Evolutionary conservation across 768 basidiomycete genomes (phyloP).

Genomic region (Lactarius sp.): DNA sequence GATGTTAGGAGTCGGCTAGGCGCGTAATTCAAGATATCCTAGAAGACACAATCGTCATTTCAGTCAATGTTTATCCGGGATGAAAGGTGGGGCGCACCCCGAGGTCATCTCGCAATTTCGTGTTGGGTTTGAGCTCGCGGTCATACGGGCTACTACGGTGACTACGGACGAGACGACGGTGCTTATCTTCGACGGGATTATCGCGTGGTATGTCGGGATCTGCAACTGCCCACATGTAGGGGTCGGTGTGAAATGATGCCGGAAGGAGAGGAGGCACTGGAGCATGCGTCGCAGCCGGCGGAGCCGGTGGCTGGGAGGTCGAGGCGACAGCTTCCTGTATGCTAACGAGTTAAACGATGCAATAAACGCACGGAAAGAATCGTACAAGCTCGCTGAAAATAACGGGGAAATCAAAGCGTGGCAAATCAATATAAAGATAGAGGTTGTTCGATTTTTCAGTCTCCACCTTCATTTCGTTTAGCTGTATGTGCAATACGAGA

Average conservation of each 20-base stretch:
- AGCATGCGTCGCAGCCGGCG: conserved; percentile 36
- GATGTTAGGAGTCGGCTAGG: conserved; percentile 83
- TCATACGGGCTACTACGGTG: conserved; percentile 94
- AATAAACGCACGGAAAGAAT: conserved; percentile 26
- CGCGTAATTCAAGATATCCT: conserved; percentile 89
- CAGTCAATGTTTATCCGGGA: background rate
- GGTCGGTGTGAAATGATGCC: conserved; percentile 53
- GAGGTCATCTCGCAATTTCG: conserved; percentile 89
- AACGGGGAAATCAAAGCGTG: conserved; percentile 95
- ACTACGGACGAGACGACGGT: conserved; percentile 88
- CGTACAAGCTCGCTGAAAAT: conserved; percentile 84
- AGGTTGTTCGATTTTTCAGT: conserved; percentile 88
- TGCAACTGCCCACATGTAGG: conserved; percentile 77
- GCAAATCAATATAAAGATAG: conserved; percentile 95
- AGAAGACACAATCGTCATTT: background rate
- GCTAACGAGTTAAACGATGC: background rate
- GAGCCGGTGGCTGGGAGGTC: conserved; percentile 37
- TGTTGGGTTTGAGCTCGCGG: conserved; percentile 93
- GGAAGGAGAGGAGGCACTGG: conserved; percentile 45
- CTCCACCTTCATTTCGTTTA: conserved; percentile 55
- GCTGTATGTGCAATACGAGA: background rate
- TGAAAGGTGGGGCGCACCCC: conserved; percentile 51
- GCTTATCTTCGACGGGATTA: conserved; percentile 97
- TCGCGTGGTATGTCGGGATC: conserved; percentile 90
- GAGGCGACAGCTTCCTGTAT: conserved; percentile 17